These are phyloP conservation scores for Globisporangium megalacanthum DNA, from an alignment of 352 stramenopile genomes.

Conservation along the genomic window DNA sequence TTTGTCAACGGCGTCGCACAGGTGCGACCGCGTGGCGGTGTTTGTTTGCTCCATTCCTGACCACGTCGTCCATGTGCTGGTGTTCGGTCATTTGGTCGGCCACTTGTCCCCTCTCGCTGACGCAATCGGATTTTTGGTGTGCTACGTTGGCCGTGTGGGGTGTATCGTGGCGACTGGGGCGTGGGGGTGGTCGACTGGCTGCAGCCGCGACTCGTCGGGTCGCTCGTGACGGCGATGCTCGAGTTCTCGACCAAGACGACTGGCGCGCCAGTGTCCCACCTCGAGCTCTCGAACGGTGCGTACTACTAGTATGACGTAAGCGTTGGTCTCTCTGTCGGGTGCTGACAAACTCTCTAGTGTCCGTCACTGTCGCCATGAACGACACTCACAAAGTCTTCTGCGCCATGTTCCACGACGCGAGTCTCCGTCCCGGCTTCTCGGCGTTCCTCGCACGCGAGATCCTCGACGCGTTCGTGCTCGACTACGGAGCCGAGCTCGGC, in stretches of 20 bases:
- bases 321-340: background rate
- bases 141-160: background rate
- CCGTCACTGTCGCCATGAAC: slow-evolving; percentile 87
- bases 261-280: slow-evolving; percentile 87
- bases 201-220: slow-evolving; percentile 85
- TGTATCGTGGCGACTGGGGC: background rate
- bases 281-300: slow-evolving; percentile 77
- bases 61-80: too few relatives aligned
- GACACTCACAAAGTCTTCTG: slow-evolving; percentile 89
- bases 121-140: too few relatives aligned
- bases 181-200: background rate
- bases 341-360: slow-evolving; percentile 32
- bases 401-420: slow-evolving; percentile 87
- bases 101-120: too few relatives aligned
- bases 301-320: background rate
- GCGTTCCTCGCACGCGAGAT: slow-evolving; percentile 87
- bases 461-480: slow-evolving; percentile 72
- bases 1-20: slow-evolving; percentile 85
- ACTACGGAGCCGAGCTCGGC: slow-evolving; percentile 71
- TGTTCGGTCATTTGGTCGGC: too few relatives aligned
- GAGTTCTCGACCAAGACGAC: slow-evolving; percentile 90
- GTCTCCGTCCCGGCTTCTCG: slow-evolving; percentile 72
- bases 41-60: slow-evolving; percentile 3
- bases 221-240: slow-evolving; percentile 88
- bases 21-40: slow-evolving; percentile 21